Percentiles rank a stretch among this genome's conserved stretches.
These are phyloP conservation scores for Malania oleifera DNA, from an alignment of 164 flowering plant genomes.

Conservation along the genomic window DNA sequence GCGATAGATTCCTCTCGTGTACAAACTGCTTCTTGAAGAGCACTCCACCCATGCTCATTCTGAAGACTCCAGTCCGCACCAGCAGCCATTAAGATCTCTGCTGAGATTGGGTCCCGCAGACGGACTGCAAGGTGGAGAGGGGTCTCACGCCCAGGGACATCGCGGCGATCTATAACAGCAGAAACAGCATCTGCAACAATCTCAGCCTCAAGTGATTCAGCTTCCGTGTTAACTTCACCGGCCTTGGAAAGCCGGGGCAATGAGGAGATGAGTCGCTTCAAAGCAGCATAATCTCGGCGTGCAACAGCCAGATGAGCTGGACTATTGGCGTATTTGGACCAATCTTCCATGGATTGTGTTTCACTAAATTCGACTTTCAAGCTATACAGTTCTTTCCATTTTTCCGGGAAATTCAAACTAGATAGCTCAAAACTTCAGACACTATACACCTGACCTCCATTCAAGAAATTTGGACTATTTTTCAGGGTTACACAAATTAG, in stretches of 20 bases:
- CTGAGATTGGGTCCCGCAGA: slow-evolving; percentile 66
- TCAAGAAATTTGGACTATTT: neutral
- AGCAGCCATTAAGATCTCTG: slow-evolving; percentile 87
- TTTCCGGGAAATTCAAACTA: neutral
- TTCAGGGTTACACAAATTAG: neutral
- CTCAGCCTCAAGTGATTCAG: slow-evolving; percentile 79
- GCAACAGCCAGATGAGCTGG: slow-evolving; percentile 80
- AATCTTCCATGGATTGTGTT: slow-evolving; percentile 61
- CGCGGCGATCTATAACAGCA: slow-evolving; percentile 78
- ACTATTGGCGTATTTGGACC: slow-evolving; percentile 70
- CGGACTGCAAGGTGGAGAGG: slow-evolving; percentile 93
- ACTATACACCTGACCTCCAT: neutral
- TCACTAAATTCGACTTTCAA: neutral
- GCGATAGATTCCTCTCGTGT: slow-evolving; percentile 86
- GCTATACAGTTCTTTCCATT: no score
- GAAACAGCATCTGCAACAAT: slow-evolving; percentile 69
- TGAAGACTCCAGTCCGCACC: slow-evolving; percentile 99
- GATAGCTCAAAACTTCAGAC: neutral
- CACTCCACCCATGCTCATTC: slow-evolving; percentile 97
- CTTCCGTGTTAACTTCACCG: slow-evolving; percentile 75
- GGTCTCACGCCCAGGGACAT: slow-evolving; percentile 97
- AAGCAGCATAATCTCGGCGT: slow-evolving; percentile 54
- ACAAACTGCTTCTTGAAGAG: slow-evolving; percentile 97
- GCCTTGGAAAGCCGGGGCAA: slow-evolving; percentile 77
- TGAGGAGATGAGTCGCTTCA: slow-evolving; percentile 50